Evolutionary conservation across 202 grass and related monocot genomes (phyloP), one percentile per base, ranked within the genome.

Genomic region (Schoenoplectus triqueter): DNA sequence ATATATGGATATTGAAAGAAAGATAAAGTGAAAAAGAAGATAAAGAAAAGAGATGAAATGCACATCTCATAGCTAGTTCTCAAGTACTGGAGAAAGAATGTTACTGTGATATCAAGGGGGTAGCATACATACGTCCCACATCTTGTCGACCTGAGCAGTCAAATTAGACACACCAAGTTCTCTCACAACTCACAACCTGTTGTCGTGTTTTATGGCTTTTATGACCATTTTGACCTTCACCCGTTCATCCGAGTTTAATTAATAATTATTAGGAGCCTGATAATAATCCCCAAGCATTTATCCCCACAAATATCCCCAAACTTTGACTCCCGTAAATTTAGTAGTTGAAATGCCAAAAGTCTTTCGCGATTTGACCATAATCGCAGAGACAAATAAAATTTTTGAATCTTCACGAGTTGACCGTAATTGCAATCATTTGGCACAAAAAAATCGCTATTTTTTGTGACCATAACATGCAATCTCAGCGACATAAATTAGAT

Each of bases 171-270:
- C 71, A 52, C 22, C 71, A 60, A 5, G 22, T 60, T 18, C 54
- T 60, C 54, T 57, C 22, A 10, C 31, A 57, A 42, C 21, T 57
- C 22, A 10, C 31, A 57, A 42, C 21, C 73, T 44, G 22, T 60
- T 14, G 44, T 6, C 9, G 7, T 78, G 74, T 17, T 31, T 56
- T 55, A 15, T 21, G 42, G 7, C 5, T 74, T 57, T 73, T 42
- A 78, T 60, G 5, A 60, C 6, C 52, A 44, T 78, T 78, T 57
- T 78, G 50, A 59, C 21, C 69, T n/a, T 40, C 59, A 57, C 10
- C 11, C 7, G 0, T 57, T 52, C 39, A 14, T 52, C 11, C 47
- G 17, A 73, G 17, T 46, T 72, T 72, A 50, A 72, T 52, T 10
- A 20, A 8, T 72, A 49, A 10, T n/a, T 46, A 45, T 10, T 19